Evolutionary conservation across 306 rosid species (phyloP), one percentile per base, ranked within the genome.

Genomic region (Gynostemma pentaphyllum): DNA sequence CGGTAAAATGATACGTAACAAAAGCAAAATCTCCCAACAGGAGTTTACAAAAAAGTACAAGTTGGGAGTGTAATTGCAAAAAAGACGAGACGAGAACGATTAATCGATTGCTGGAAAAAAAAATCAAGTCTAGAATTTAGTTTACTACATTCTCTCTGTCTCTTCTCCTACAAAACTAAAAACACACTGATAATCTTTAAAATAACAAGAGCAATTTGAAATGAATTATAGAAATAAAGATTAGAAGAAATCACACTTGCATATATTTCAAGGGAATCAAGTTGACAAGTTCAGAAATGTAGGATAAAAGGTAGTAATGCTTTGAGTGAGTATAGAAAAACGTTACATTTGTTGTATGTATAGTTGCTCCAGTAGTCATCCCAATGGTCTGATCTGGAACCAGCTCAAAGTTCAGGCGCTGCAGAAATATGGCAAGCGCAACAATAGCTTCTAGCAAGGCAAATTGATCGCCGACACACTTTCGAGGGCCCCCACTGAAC

Each of bases 341-440:
- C 16, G 32, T 91, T 88, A 92, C 95, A 57, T 86, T 86, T 74
- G 96, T 79, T 15, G 99, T 86, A 75, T 92, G 99, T 78, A 92
- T 92, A 57, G 99, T 92, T 72, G 98, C 96, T 47, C 99, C 99
- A 14, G 99, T 86, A 22, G 96, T 92, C 99, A 92, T 92, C 70
- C 84, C 78, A 63, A 92, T 88, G 74, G 74, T 84, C 80, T 88
- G 96, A 76, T 81, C 79, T 5, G 95, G 95, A 66, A 88, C 94
- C 48, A 86, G 76, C 77, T 88, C 96, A 51, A 92, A 88, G 73
- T 82, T 82, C 69, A 88, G 64, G 71, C 78, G 70, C 79, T 88
- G 96, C 37, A 92, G 54, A 80, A 92, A 92, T 71, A 92, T 77
- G 4, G 94, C 76, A 8, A 88, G 95, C 37, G 96, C 81, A 72